A percentile compares a stretch with the other conserved stretches of the same genome.
Evolutionary conservation across 1,284 basidiomycete genomes (phyloP).

Genomic region (Fomitopsis palustris): DNA sequence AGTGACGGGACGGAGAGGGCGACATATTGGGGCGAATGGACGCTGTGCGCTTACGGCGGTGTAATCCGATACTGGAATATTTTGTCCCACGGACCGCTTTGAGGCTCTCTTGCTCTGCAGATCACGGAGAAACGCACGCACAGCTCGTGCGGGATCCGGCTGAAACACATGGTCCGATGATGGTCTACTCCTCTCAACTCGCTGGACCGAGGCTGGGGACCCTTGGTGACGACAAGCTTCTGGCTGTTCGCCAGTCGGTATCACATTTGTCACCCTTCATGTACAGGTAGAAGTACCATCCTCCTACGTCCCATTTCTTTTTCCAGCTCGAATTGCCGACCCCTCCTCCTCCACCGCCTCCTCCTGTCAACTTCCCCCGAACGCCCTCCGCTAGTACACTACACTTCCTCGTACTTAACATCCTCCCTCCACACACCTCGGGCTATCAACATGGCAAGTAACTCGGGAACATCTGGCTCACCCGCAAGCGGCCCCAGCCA

Average conservation of each 20-base stretch:
- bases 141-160: slow-evolving; percentile 4
- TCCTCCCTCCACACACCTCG: slow-evolving; percentile 4
- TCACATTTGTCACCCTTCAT: slow-evolving; percentile 15
- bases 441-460: slow-evolving; percentile 20
- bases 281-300: slow-evolving; percentile 24
- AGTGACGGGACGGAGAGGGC: slow-evolving; percentile 1
- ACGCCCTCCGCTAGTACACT: slow-evolving; percentile 9
- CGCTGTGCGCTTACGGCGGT: slow-evolving; percentile 9
- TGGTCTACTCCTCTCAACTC: slow-evolving; percentile 1
- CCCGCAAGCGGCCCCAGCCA: slow-evolving; percentile 31
- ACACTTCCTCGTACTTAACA: slow-evolving; percentile 13
- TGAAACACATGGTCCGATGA: slow-evolving; percentile 13
- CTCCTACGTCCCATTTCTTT: slow-evolving; percentile 15
- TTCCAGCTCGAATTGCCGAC: slow-evolving; percentile 24
- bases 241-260: slow-evolving; percentile 18
- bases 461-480: slow-evolving; percentile 27
- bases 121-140: slow-evolving; percentile 7
- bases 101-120: slow-evolving; percentile 4
- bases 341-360: slow-evolving; percentile 15
- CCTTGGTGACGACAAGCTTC: slow-evolving; percentile 29
- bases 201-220: slow-evolving; percentile 16
- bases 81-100: slow-evolving; percentile 4
- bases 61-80: background rate
- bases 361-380: slow-evolving; percentile 11
- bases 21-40: background rate